Conservation (phyloP, 768 basidiomycete genomes). For the Boletus edulis region DNA sequence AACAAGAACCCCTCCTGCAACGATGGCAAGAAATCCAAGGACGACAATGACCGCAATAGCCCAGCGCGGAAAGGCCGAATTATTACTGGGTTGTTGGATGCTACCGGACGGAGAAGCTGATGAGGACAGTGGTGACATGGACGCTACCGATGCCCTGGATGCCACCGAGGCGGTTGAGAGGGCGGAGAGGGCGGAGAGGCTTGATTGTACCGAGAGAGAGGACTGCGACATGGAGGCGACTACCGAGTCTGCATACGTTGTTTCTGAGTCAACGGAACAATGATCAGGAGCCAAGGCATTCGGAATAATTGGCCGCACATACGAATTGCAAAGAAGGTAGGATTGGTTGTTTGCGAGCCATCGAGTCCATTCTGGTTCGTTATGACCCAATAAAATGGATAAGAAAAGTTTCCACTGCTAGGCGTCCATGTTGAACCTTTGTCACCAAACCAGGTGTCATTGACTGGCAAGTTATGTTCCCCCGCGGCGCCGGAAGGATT, state of each 20-base stretch:
- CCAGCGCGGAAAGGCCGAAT: conserved; percentile 73
- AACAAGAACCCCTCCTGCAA: conserved; percentile 60
- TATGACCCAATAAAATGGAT: conserved; percentile 77
- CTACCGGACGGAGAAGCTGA: conserved; percentile 28
- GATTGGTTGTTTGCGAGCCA: conserved; percentile 59
- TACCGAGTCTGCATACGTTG: conserved; percentile 71
- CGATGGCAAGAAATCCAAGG: conserved; percentile 80
- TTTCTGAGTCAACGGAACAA: conserved; percentile 45
- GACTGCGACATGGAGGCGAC: conserved; percentile 51
- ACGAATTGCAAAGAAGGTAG: conserved; percentile 82
- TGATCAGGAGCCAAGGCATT: conserved; percentile 5
- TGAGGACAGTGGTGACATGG: conserved; percentile 25
- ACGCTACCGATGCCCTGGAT: conserved; percentile 37
- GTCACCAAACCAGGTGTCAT: conserved; percentile 74
- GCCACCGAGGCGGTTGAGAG: conserved; percentile 39
- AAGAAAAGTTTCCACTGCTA: conserved; percentile 48
- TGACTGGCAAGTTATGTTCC: conserved; percentile 48
- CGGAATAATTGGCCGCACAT: conserved; percentile 37
- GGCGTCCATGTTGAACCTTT: conserved; percentile 47
- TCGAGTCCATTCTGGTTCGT: conserved; percentile 57
- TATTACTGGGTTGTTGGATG: conserved; percentile 43
- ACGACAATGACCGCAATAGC: conserved; percentile 89
- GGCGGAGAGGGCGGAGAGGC: conserved; percentile 28
- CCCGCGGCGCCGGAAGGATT: conserved; percentile 60
- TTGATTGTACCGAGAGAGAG: conserved; percentile 34